These are phyloP conservation scores for Aurinia saxatilis DNA, from an alignment of 345 rosid genomes.

Conservation along the genomic window DNA sequence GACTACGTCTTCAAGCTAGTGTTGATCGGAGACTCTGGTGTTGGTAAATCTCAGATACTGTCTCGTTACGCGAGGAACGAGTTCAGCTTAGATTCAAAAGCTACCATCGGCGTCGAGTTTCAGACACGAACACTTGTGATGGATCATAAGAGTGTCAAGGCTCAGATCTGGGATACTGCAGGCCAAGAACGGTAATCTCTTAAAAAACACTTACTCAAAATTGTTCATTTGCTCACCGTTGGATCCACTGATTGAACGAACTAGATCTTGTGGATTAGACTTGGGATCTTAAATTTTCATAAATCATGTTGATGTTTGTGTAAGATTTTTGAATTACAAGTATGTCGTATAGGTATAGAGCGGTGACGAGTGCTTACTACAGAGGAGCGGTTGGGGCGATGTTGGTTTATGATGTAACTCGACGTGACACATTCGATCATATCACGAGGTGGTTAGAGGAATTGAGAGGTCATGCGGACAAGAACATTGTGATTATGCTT, in stretches of 20 bases:
- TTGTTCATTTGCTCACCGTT: not conserved
- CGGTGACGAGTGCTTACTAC: conserved; percentile 66
- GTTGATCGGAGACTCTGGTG: conserved; percentile 81
- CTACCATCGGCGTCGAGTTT: conserved; percentile 94
- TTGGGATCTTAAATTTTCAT: not conserved
- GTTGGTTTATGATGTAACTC: conserved; percentile 52
- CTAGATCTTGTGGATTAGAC: not conserved
- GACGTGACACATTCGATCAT: conserved; percentile 54
- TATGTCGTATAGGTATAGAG: conserved; percentile 38
- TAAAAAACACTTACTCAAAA: not conserved
- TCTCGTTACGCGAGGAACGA: conserved; percentile 76
- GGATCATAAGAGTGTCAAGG: conserved; percentile 75
- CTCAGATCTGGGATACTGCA: conserved; percentile 99
- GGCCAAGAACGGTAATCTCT: conserved; percentile 68
- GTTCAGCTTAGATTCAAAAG: conserved; percentile 80
- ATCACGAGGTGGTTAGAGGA: conserved; percentile 57
- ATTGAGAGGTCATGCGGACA: conserved; percentile 51
- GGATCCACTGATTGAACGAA: not conserved
- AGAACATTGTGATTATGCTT: conserved; percentile 53
- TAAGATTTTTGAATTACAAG: not conserved
- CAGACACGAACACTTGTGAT: conserved; percentile 71
- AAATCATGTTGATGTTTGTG: not conserved
- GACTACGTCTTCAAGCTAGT: conserved; percentile 82
- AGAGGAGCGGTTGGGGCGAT: conserved; percentile 70
- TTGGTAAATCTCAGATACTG: conserved; percentile 76